phyloP scores from a whole-genome alignment of 441 rosid genomes.

The Flueggea neowawraea region DNA sequence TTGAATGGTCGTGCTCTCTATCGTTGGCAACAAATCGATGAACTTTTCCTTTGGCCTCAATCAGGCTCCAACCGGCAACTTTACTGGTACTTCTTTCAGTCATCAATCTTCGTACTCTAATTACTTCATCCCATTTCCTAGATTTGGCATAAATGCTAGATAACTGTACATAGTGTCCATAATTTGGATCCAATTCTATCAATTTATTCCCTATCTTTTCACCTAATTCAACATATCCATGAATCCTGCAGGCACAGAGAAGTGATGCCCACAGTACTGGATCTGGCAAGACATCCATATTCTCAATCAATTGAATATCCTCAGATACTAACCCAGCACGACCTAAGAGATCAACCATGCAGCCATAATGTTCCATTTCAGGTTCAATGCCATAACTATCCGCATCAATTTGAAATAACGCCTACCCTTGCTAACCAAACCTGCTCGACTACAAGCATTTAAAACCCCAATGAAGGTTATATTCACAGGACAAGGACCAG shows the following conservation, averaged over 20 bases:
- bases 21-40: constrained; percentile 24
- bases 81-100: constrained; percentile 14
- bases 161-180: constrained; percentile 56
- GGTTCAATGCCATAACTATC: constrained; percentile 46
- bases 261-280: constrained; percentile 52
- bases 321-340: constrained; percentile 54
- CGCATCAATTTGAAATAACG: constrained; percentile 42
- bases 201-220: constrained; percentile 39
- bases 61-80: constrained; percentile 23
- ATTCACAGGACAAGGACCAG: constrained; percentile 43
- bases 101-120: constrained; percentile 18
- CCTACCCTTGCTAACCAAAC: constrained; percentile 45
- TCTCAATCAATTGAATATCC: constrained; percentile 38
- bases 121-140: constrained; percentile 20
- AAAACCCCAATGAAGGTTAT: constrained; percentile 64
- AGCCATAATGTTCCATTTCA: constrained; percentile 58
- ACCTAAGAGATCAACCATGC: constrained; percentile 70
- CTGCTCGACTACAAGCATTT: constrained; percentile 66
- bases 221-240: constrained; percentile 46
- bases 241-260: constrained; percentile 56
- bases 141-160: constrained; percentile 29
- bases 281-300: constrained; percentile 24
- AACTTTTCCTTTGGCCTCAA: constrained; percentile 22
- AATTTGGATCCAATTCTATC: constrained; percentile 39
- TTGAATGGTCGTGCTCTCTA: constrained; percentile 20